Base-by-base conservation (phyloP, 2,329 filamentous ascomycete species). In the Exophiala oligosperma region DNA sequence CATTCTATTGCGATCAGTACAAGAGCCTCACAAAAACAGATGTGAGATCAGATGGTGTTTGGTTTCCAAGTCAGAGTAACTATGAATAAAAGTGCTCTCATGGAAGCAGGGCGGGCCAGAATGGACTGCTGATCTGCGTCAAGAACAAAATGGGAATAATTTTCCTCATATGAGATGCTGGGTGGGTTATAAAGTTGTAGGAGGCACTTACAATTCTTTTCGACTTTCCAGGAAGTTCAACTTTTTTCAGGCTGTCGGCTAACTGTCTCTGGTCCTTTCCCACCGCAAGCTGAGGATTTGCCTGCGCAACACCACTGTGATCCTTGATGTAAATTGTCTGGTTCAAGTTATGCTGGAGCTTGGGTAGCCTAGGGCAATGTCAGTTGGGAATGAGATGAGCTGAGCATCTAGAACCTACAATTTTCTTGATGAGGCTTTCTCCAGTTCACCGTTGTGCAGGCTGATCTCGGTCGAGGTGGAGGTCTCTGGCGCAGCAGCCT, bases 41-140 rank as follows among this genome's bases (percentile, higher is more conserved):
- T 37, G 28, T 41, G 49, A 26, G 23, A 23, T 35, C 8, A 8
- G 9, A 9, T 35, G 7, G 9, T 35, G 7, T 4, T 35, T 9
- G 2, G 7, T 35, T 35, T 35, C 11, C 32, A 35, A 60, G 51
- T 87, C 84, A 87, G 84, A 84, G 84, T 87, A 87, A 87, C 84
- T 87, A 87, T 87, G 89, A 90, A 80, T 76, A 75, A 73, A 72
- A 74, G 75, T 76, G 67, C 77, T 85, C 81, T 88, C 85, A 88
- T 82, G 80, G 85, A 83, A 83, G 87, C 84, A 80, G 83, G 79
- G 80, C 83, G 83, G 78, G 83, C 89, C 90, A 94, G 89, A 81
- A 93, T 89, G 90, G 84, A 82, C 81, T 82, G 81, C 76, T 72
- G 72, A 79, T 85, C 86, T 83, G 85, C 88, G 82, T 92, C 89